These are phyloP conservation scores for Zygnema circumcarinatum DNA, from an alignment of 139 green algal species.

Conservation along the genomic window DNA sequence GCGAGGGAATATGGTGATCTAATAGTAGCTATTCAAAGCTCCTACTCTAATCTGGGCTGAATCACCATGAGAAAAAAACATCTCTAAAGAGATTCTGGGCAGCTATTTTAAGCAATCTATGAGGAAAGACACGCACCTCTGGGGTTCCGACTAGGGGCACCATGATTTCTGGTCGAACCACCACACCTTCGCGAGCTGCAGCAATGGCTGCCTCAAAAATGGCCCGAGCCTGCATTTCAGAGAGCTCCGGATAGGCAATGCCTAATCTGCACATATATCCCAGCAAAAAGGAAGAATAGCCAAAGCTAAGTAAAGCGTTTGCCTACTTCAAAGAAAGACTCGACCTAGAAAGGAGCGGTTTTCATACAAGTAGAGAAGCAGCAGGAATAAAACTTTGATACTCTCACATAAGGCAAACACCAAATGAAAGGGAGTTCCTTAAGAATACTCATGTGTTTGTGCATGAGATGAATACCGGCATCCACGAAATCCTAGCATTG, in stretches of 20 bases:
- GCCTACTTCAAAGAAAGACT: background rate
- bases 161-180: constrained; percentile 86
- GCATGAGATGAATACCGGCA: constrained; percentile 43
- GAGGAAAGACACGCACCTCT: constrained; percentile 65
- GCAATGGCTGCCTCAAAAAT: constrained; percentile 85
- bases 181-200: constrained; percentile 65
- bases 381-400: background rate
- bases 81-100: too few relatives aligned
- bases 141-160: constrained; percentile 84
- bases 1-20: too few relatives aligned
- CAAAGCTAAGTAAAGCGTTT: too few relatives aligned
- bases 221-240: constrained; percentile 76
- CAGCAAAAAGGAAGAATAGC: background rate
- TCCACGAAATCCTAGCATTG: constrained; percentile 88
- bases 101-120: background rate
- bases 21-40: too few relatives aligned
- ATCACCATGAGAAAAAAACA: too few relatives aligned
- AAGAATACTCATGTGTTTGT: background rate
- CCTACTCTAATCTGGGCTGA: too few relatives aligned
- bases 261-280: constrained; percentile 75
- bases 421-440: background rate
- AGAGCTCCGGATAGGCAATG: constrained; percentile 89
- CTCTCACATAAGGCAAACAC: background rate
- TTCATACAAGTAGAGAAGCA: background rate
- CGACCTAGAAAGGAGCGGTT: background rate